phyloP scores from a whole-genome alignment of 129 eudicot species.

The Pittosporum tobira region DNA sequence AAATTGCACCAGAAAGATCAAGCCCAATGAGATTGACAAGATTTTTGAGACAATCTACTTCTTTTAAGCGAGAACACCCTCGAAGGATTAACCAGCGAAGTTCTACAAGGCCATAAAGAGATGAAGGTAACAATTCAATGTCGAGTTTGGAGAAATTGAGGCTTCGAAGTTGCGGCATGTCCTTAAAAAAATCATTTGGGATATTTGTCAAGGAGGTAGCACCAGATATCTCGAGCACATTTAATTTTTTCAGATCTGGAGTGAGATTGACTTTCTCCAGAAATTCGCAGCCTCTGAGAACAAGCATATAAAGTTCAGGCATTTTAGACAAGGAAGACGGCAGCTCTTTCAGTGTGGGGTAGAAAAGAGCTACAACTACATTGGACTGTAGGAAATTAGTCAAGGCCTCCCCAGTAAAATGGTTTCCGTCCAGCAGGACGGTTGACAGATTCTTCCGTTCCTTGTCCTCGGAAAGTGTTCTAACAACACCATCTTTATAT shows the following conservation, averaged over 20 bases:
- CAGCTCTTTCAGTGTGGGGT: slow-evolving; percentile 14
- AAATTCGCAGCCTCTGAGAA: slow-evolving; percentile 40
- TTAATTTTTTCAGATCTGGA: not conserved
- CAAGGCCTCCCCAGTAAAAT: slow-evolving; percentile 14
- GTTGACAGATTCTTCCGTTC: slow-evolving; percentile 20
- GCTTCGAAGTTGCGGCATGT: slow-evolving; percentile 1
- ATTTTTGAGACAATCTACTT: slow-evolving; percentile 11
- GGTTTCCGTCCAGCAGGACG: slow-evolving; percentile 34
- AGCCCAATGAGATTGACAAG: slow-evolving; percentile 31
- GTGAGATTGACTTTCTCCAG: not conserved
- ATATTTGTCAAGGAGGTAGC: slow-evolving; percentile 3
- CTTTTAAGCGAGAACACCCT: slow-evolving; percentile 6
- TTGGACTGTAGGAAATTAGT: not conserved
- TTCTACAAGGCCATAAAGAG: not conserved
- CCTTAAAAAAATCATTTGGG: not conserved
- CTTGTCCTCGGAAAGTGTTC: slow-evolving; percentile 12
- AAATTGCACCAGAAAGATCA: slow-evolving; percentile 30
- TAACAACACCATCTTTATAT: slow-evolving; percentile 26
- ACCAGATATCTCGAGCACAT: slow-evolving; percentile 10
- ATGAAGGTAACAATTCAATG: not conserved
- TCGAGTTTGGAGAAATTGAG: slow-evolving; percentile 9
- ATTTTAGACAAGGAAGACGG: not conserved
- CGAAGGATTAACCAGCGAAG: slow-evolving; percentile 5
- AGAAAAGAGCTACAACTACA: slow-evolving; percentile 12
- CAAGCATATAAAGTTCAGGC: slow-evolving; percentile 24